Percentiles rank a stretch among this genome's conserved stretches.
These are phyloP conservation scores for Zygnema circumcarinatum DNA, from an alignment of 139 green algal genomes.

Conservation along the genomic window DNA sequence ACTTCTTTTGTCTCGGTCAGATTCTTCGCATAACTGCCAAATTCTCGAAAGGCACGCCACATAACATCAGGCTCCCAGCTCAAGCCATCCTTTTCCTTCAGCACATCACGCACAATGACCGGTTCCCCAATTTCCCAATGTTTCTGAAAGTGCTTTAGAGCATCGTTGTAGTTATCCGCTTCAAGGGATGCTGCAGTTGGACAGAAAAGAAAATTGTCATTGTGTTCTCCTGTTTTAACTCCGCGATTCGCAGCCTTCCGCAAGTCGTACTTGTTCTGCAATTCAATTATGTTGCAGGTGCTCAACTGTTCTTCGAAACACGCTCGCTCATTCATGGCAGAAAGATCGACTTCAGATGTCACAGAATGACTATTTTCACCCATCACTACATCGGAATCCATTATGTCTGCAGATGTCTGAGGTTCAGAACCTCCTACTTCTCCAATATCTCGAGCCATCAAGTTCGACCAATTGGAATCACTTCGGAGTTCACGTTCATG, in stretches of 20 bases:
- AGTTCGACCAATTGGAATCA: background rate
- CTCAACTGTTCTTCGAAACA: conserved; percentile 2
- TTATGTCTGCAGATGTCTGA: background rate
- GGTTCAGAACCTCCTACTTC: background rate
- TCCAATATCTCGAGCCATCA: background rate
- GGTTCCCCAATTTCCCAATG: conserved; percentile 53
- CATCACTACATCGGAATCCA: too few species aligned
- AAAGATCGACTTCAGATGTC: too few species aligned
- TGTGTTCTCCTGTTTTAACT: background rate
- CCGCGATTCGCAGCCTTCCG: background rate
- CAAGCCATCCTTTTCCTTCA: conserved; percentile 17
- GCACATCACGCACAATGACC: conserved; percentile 32
- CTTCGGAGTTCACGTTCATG: background rate
- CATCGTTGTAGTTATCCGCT: background rate
- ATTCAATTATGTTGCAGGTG: background rate
- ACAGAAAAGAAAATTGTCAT: conserved; percentile 50
- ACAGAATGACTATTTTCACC: too few species aligned
- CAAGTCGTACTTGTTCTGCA: background rate
- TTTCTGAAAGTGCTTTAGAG: conserved; percentile 46
- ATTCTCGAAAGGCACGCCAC: conserved; percentile 53
- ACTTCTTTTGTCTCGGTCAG: conserved; percentile 40
- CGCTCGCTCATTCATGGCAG: too few species aligned
- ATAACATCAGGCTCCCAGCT: conserved; percentile 58
- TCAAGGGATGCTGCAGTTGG: conserved; percentile 26
- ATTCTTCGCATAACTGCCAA: conserved; percentile 5